Percentiles rank a stretch among this genome's conserved stretches.
Evolutionary conservation across 192 early-diverging fungal species (phyloP).

Genomic region (Coemansia umbellata): DNA sequence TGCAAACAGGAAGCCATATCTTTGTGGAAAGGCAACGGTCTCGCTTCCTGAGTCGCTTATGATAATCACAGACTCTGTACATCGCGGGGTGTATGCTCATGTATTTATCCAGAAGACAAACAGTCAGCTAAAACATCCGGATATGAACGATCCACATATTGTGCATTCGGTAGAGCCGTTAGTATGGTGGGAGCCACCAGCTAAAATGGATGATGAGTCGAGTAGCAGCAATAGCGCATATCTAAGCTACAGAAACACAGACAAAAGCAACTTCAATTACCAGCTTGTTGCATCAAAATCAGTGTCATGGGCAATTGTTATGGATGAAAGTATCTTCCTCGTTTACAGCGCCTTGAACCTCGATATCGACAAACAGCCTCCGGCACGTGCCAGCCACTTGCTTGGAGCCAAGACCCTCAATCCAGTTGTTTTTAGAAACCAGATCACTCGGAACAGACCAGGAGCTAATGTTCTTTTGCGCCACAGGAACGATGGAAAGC

Average conservation of each 20-base stretch:
- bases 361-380: neutral
- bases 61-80: neutral
- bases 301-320: conserved; percentile 8
- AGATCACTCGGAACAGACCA: neutral
- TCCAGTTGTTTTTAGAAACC: neutral
- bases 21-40: neutral
- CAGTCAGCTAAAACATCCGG: conserved; percentile 1
- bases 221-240: neutral
- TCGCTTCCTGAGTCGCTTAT: neutral
- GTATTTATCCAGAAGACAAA: conserved; percentile 8
- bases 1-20: conserved; percentile 5
- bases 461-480: neutral
- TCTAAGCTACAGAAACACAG: neutral
- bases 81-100: conserved; percentile 4
- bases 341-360: neutral
- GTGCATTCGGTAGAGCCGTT: neutral
- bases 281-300: conserved; percentile 3
- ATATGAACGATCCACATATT: conserved; percentile 9
- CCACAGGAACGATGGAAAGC: neutral
- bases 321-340: neutral
- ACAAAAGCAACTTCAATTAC: neutral
- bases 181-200: conserved; percentile 1
- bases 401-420: neutral
- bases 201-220: neutral
- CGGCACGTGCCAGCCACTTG: neutral